phyloP scores from a whole-genome alignment of 805 yeast species.

The Saccharomycopsis schoenii region DNA sequence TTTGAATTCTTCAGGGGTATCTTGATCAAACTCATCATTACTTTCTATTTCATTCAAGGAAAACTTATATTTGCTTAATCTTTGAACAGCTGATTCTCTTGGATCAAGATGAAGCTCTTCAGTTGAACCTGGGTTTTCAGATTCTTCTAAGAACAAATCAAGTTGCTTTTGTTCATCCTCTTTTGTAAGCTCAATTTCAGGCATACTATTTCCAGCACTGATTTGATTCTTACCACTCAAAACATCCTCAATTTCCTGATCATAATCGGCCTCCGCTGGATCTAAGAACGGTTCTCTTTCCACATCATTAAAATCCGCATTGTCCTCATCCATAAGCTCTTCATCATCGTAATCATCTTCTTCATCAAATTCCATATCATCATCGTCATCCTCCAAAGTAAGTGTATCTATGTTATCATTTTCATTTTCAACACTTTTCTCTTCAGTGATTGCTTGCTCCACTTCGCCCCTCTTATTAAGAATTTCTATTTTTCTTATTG shows the following conservation, averaged over 20 bases:
- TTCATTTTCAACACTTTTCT: constrained; percentile 23
- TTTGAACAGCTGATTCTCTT: constrained; percentile 60
- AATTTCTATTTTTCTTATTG: constrained; percentile 55
- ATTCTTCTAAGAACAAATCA: constrained; percentile 47
- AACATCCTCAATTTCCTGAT: constrained; percentile 37
- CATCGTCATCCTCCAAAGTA: constrained; percentile 23
- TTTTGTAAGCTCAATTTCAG: constrained; percentile 47
- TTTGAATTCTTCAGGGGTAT: constrained; percentile 51
- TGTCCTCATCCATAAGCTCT: constrained; percentile 25
- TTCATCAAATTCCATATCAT: constrained; percentile 23
- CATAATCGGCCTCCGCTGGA: constrained; percentile 30
- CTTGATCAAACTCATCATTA: constrained; percentile 69
- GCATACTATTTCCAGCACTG: constrained; percentile 34
- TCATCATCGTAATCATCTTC: constrained; percentile 17
- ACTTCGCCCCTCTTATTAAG: constrained; percentile 24
- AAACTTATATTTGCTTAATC: constrained; percentile 70
- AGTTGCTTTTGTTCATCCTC: constrained; percentile 82
- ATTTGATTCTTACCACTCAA: constrained; percentile 32
- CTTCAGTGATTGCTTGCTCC: constrained; percentile 24
- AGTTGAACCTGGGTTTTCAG: constrained; percentile 68
- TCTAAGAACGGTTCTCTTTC: constrained; percentile 32
- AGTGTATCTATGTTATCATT: constrained; percentile 5
- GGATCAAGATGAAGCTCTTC: constrained; percentile 89
- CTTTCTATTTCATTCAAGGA: constrained; percentile 69
- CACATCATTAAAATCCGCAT: constrained; percentile 35